Conservation (phyloP, 768 basidiomycete genomes). For the Kwoniella dejecticola region DNA sequence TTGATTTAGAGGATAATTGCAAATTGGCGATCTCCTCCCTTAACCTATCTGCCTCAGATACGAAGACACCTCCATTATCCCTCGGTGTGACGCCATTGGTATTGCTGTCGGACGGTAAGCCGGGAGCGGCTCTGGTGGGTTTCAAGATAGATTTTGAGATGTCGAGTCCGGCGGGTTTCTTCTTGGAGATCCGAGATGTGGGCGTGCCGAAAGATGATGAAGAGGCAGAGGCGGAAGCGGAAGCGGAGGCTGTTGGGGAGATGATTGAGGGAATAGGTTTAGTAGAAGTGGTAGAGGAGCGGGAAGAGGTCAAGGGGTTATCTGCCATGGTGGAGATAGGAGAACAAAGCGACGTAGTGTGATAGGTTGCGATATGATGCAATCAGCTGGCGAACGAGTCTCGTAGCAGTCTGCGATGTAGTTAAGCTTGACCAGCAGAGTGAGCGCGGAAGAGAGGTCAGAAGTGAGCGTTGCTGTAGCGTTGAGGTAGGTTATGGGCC, state of each 20-base stretch:
- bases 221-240: background rate
- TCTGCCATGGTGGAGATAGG: slow-evolving; percentile 9
- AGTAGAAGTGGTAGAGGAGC: slow-evolving; percentile 9
- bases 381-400: background rate
- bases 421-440: background rate
- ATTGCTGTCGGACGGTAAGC: slow-evolving; percentile 20
- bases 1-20: slow-evolving; percentile 37
- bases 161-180: slow-evolving; percentile 53
- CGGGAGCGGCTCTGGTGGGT: slow-evolving; percentile 47
- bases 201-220: slow-evolving; percentile 28
- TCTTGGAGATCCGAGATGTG: slow-evolving; percentile 47
- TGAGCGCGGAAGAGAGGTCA: background rate
- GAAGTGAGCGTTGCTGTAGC: too few relatives aligned
- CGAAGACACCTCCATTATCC: slow-evolving; percentile 11
- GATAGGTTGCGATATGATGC: background rate
- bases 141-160: slow-evolving; percentile 49
- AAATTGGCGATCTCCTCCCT: slow-evolving; percentile 40
- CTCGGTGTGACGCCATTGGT: background rate
- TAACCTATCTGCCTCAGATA: slow-evolving; percentile 40
- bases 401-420: background rate
- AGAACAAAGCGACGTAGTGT: background rate
- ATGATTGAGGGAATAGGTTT: slow-evolving; percentile 29
- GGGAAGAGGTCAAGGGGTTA: slow-evolving; percentile 1
- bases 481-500: too few relatives aligned
- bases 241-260: slow-evolving; percentile 5